Evolutionary conservation across 2,329 filamentous ascomycete genomes (phyloP).

Genomic region (Colletotrichum ledebouriae): DNA sequence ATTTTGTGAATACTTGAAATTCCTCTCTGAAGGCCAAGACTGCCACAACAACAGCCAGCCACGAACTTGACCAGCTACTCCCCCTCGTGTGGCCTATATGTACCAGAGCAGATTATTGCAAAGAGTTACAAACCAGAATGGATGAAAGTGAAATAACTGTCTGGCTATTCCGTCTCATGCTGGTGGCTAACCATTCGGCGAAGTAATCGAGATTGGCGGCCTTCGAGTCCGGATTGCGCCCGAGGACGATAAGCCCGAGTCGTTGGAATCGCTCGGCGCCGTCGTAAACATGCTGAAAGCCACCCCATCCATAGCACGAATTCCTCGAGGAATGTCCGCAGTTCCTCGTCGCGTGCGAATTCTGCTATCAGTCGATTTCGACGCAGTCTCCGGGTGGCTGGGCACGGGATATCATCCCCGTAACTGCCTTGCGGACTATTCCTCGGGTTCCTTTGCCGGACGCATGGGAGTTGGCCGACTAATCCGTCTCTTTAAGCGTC

Average conservation of each 20-base stretch:
- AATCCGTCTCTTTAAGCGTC: conserved; percentile 59
- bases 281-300: conserved; percentile 9
- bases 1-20: no score
- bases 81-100: no score
- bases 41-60: no score
- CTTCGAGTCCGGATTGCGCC: conserved; percentile 15
- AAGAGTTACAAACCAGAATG: no score
- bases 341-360: conserved; percentile 46
- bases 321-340: conserved; percentile 4
- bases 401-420: conserved; percentile 64
- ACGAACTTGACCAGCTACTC: no score
- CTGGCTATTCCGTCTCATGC: no score
- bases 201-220: conserved; percentile 28
- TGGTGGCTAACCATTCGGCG: no score
- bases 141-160: no score
- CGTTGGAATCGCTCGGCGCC: not conserved
- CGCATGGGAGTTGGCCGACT: conserved; percentile 64
- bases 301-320: not conserved
- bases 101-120: no score
- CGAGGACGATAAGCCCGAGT: not conserved
- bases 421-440: conserved; percentile 64
- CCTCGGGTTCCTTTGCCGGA: conserved; percentile 63
- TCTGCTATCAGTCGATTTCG: conserved; percentile 61
- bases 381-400: conserved; percentile 66
- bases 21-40: no score